Base-by-base conservation (phyloP, 805 yeast species). In the Candida multigemmis region DNA sequence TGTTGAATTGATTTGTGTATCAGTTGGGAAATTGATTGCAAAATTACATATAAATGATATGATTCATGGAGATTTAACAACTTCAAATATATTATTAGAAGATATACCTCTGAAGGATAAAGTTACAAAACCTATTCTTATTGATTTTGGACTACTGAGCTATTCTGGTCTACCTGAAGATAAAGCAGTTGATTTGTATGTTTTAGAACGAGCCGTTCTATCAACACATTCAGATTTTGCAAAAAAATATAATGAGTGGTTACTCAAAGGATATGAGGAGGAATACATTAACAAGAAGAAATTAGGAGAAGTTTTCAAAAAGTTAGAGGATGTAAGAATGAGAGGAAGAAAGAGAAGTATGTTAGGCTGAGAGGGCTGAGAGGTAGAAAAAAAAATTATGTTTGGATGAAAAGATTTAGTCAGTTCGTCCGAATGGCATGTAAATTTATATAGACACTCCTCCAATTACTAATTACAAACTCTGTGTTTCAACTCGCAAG, bases 171-270 rank as follows among this genome's bases (percentile, higher is more conserved):
- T 85, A 35, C 69, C 81, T 0, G 98, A 91, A 42, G 97, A 89
- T 44, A 86, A 84, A 51, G 97, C 97, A 3, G 98, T 91, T n/a
- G 98, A 91, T 50, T 52, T 91, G 33, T 91, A 91, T 42, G 97
- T 91, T 7, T 55, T 91, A 34, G 98, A 91, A 52, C 63, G 97
- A 42, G 97, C 98, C 0, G 68, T 91, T 12, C 56, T 74, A 16
- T 83, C 95, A 38, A 91, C 98, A 1, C 98, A 91, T 52, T 89
- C 97, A 0, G 64, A 66, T 5, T 71, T 69, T 42, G 65, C 94
- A 2, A 67, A 64, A 2, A 42, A 49, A 22, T 86, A 86, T 48
- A 77, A 72, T 40, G 49, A 55, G 22, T 77, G 89, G 86, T 42
- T 86, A 5, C 53, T 87, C 34, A 67, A 74, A 30, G 96, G 95